Conservation (phyloP, 371 early-diverging fungal genomes). For the Mucor circinelloides region DNA sequence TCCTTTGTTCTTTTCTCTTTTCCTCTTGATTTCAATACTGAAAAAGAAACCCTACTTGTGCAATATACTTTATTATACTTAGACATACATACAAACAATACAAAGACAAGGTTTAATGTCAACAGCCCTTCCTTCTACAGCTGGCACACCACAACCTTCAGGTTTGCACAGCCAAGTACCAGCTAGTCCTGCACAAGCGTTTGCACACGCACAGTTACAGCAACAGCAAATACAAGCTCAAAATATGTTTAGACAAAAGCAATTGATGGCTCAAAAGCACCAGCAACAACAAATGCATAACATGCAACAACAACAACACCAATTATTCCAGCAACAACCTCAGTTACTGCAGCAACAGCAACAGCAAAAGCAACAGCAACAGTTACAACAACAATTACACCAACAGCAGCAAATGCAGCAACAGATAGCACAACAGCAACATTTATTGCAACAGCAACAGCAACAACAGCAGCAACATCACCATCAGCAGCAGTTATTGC, state of each 20-base stretch:
- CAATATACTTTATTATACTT: constrained; percentile 6
- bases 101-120: constrained; percentile 19
- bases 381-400: constrained; percentile 8
- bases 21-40: neutral
- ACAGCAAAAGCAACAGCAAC: constrained; percentile 21
- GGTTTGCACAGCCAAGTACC: constrained; percentile 17
- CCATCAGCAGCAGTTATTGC: constrained; percentile 15
- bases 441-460: constrained; percentile 2
- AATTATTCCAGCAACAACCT: constrained; percentile 12
- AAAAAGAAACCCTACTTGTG: neutral
- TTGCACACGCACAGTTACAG: constrained; percentile 23
- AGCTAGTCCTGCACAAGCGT: constrained; percentile 24
- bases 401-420: constrained; percentile 5
- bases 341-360: constrained; percentile 17
- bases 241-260: constrained; percentile 30
- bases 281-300: constrained; percentile 18
- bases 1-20: neutral
- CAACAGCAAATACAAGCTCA: constrained; percentile 29
- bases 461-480: constrained; percentile 11
- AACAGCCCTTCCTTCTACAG: constrained; percentile 29
- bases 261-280: constrained; percentile 23
- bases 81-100: neutral
- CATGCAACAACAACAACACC: constrained; percentile 16
- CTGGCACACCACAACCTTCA: constrained; percentile 23
- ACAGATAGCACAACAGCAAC: constrained; percentile 2